Conservation (phyloP, 2,329 filamentous ascomycete genomes). For the Alternaria viburni region DNA sequence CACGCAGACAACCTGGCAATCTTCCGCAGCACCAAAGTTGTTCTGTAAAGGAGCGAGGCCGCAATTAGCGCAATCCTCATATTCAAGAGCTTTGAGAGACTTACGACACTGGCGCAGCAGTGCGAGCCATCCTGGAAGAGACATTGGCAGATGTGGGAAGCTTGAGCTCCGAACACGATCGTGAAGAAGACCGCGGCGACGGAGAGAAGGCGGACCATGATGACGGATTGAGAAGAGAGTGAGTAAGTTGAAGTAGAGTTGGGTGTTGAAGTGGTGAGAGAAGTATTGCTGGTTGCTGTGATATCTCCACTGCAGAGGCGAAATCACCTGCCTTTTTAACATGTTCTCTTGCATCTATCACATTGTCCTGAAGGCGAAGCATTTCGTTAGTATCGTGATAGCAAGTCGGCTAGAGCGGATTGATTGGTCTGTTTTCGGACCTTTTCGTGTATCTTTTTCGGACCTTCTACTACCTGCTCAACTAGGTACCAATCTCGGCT, state of each 20-base stretch:
- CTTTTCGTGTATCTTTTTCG: neutral
- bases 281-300: neutral
- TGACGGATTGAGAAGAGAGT: neutral
- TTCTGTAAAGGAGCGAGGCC: neutral
- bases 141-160: neutral
- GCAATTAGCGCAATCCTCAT: neutral
- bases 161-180: neutral
- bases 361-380: neutral
- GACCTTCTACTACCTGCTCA: neutral
- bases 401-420: neutral
- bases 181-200: neutral
- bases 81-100: neutral
- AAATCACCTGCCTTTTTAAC: neutral
- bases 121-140: neutral
- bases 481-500: conserved; percentile 1
- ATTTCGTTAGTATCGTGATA: neutral
- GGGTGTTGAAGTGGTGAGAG: neutral
- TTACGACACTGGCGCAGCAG: neutral
- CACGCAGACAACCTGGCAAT: neutral
- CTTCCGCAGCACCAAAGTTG: neutral
- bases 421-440: neutral
- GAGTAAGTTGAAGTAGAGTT: neutral
- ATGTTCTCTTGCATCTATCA: neutral
- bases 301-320: neutral
- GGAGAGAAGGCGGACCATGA: neutral